A percentile compares a stretch with the other conserved stretches of the same genome.
phyloP scores from a whole-genome alignment of 805 yeast genomes.

The Kodamaea kakaduensis region DNA sequence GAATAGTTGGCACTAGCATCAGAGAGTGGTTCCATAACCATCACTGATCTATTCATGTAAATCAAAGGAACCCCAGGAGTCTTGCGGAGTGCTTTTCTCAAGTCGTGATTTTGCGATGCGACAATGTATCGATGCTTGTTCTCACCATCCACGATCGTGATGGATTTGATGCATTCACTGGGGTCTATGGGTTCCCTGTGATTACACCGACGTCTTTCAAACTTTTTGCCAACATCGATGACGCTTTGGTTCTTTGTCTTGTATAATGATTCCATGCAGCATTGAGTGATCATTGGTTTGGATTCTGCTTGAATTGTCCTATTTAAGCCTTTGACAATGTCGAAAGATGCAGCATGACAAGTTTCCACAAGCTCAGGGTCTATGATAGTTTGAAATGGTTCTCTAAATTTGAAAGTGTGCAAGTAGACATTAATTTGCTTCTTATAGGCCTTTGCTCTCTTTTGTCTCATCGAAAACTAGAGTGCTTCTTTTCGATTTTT shows the following conservation, averaged over 20 bases:
- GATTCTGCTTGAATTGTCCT: conserved; percentile 81
- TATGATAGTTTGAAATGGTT: conserved; percentile 86
- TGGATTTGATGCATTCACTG: conserved; percentile 68
- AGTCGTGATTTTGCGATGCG: conserved; percentile 72
- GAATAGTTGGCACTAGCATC: conserved; percentile 50
- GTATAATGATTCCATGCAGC: conserved; percentile 87
- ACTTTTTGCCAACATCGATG: conserved; percentile 72
- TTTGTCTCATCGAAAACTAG: conserved; percentile 98
- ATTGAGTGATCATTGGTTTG: conserved; percentile 91
- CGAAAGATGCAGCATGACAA: conserved; percentile 64
- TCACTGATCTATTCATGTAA: conserved; percentile 84
- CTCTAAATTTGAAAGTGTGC: conserved; percentile 86
- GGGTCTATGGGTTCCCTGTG: conserved; percentile 68
- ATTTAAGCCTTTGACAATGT: conserved; percentile 74
- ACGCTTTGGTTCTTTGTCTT: conserved; percentile 67
- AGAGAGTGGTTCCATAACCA: conserved; percentile 94
- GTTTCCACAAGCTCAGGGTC: conserved; percentile 75
- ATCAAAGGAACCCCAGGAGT: conserved; percentile 89
- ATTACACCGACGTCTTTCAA: conserved; percentile 90
- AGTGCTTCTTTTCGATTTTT: too few relatives aligned
- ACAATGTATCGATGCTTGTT: conserved; percentile 91
- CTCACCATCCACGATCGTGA: conserved; percentile 64
- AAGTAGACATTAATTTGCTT: conserved; percentile 85
- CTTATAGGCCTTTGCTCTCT: conserved; percentile 89
- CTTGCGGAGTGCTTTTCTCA: conserved; percentile 64